Evolutionary conservation across 441 rosid species (phyloP), one percentile per base, ranked within the genome.

Genomic region (Hypseocharis bilobata): DNA sequence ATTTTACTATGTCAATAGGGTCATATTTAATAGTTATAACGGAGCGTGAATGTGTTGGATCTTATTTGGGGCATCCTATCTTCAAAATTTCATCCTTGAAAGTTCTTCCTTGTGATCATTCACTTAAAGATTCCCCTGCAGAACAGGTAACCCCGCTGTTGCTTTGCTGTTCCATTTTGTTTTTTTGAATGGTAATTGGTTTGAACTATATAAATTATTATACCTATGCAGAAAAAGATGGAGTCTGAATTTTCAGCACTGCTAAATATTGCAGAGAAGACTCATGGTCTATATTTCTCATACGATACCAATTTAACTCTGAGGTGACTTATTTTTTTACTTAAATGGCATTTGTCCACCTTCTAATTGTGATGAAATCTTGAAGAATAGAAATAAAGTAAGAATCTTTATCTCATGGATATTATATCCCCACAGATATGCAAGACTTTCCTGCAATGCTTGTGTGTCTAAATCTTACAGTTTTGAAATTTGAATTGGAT

Each of bases 281-380:
- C 92, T 67, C 60, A 75, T 51, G 99, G 97, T 75, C 87, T 94
- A 58, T 88, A 71, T 74, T 91, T 91, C 80, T 91, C 99, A n/a
- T 94, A 94, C 68, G 88, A 91, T 61, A 71, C 86, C 72, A 94
- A 94, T 79, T 77, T 94, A 75, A 94, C 97, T 0, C 78, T 94
- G 66, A 91, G 99, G 99, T 91, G 69, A 77, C 59, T 6, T 29
- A 14, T 51, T 38, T 8, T 34, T 62, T 52, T 34, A 0, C 13
- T 0, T 67, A 4, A 19, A 25, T 57, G 26, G 36, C 29, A 45
- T 57, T 49, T 42, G 17, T 32, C 54, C 11, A 57, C 28, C 28
- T 17, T 57, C 40, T 30, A 2, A n/a, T n/a, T n/a, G n/a, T n/a
- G n/a, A n/a, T n/a, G n/a, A n/a, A n/a, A n/a, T n/a, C n/a, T n/a